Conservation (phyloP, 768 basidiomycete genomes). For the Gloeopeniophorella convolvens region DNA sequence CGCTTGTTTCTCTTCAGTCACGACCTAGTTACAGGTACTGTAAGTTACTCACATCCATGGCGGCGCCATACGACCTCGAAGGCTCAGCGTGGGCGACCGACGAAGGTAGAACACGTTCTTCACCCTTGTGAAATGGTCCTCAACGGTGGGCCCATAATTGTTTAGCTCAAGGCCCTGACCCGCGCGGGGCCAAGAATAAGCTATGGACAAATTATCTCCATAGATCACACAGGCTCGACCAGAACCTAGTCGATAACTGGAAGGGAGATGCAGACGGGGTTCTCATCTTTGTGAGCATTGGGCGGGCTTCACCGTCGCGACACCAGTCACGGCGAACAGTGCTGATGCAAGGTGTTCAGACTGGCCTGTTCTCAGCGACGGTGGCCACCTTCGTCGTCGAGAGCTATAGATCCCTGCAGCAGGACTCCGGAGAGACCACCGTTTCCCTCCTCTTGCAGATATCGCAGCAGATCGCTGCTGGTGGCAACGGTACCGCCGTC, state of each 20-base stretch:
- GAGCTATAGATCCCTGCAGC: constrained; percentile 2
- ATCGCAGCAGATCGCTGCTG: background rate
- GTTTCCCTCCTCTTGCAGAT: background rate
- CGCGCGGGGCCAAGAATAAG: no score
- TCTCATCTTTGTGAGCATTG: constrained; percentile 1
- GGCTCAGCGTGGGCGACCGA: no score
- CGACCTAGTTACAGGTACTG: no score
- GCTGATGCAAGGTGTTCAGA: background rate
- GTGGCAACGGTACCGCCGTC: background rate
- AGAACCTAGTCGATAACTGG: constrained; percentile 1
- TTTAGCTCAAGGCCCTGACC: no score
- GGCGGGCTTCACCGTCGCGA: background rate
- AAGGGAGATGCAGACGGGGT: constrained; percentile 5
- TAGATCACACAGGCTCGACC: background rate
- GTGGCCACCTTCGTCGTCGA: background rate
- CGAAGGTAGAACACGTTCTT: no score
- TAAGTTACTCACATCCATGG: no score
- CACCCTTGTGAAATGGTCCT: no score
- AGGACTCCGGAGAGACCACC: background rate
- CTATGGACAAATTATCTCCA: background rate
- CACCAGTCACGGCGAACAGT: no score
- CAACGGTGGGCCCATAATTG: no score
- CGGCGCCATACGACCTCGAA: no score
- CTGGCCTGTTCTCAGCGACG: background rate
- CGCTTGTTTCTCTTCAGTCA: no score